These are phyloP conservation scores for Mycena amicta DNA, from an alignment of 768 basidiomycete species.

Conservation along the genomic window DNA sequence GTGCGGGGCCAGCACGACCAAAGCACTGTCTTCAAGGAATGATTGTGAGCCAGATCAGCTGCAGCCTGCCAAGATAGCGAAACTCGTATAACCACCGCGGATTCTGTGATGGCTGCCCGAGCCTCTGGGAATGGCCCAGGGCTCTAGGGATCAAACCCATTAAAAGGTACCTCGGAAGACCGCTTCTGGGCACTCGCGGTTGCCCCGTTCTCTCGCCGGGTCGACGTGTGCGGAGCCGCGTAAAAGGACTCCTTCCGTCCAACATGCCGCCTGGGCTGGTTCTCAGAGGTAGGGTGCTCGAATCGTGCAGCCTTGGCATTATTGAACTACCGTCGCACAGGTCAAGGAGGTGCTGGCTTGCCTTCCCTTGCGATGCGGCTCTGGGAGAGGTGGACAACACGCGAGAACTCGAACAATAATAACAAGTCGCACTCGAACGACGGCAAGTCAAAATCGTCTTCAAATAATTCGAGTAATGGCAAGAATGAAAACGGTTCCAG, in stretches of 20 bases:
- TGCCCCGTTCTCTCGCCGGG: constrained; percentile 8
- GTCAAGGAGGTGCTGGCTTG: neutral
- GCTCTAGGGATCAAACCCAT: constrained; percentile 13
- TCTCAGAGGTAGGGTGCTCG: constrained; percentile 12
- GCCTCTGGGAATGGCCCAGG: neutral
- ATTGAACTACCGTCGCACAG: neutral
- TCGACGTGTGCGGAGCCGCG: constrained; percentile 10
- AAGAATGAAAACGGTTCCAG: neutral
- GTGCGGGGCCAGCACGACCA: too few species aligned
- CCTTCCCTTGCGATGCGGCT: neutral
- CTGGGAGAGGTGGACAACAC: neutral
- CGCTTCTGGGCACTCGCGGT: constrained; percentile 1
- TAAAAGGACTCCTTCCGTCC: neutral
- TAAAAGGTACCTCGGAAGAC: constrained; percentile 6
- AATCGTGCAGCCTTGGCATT: too few species aligned
- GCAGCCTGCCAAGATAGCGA: too few species aligned
- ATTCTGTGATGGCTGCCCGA: neutral
- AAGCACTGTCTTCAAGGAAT: too few species aligned
- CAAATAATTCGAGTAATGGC: neutral
- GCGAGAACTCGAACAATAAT: neutral
- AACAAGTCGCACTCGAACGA: neutral
- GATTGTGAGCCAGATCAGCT: too few species aligned
- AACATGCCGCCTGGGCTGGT: constrained; percentile 22
- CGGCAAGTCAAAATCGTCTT: too few species aligned
- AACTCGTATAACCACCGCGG: neutral